Base-by-base conservation (phyloP, 208 protist genomes). In the Acanthamoeba lenticulata region DNA sequence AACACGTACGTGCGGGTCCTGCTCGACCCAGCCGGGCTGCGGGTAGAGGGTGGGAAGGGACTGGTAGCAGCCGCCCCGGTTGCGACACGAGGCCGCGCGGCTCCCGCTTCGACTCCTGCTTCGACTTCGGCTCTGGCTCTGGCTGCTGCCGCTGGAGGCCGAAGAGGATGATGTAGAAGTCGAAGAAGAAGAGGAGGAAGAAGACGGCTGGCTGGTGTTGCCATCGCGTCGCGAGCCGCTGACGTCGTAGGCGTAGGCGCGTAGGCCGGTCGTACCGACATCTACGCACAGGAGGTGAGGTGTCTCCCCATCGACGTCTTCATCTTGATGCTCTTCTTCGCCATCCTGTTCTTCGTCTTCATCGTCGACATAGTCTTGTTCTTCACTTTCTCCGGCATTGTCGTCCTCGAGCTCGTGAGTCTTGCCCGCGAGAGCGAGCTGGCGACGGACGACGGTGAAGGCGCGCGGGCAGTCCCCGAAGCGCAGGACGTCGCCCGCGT, bases 1-100 rank as follows among this genome's bases (percentile, higher is more conserved):
- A n/a, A n/a, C n/a, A n/a, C n/a, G 90, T 83, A 93, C 90, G 40
- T 45, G 42, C 1, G 90, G 90, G 29, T 93, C 90, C 49, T 93
- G 90, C 44, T 93, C 90, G 17, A 81, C 90, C 57, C 67, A 93
- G 34, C 90, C 90, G 7, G 57, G 90, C 36, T 93, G 65, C 13
- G 90, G 90, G 38, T 74, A 93, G 65, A 93, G 90, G n/a, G 90
- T 93, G 57, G 90, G 65, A 5, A 93, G 44, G 2, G 32, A 32
- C 45, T 62, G 90, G 32, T 93, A 93, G 90, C 72, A 85, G 38
- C 90, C 85, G 27, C 85, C 85, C 0, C 85, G 29, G 42, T 49
- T 91, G 19, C 36, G 15, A 29, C 60, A 65, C 19, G 52, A 79
- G 13, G 67, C 67, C 67, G 9, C 38, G 40, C 42, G 77, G 6